These are phyloP conservation scores for Allomyces macrogynus DNA, from an alignment of 192 early-diverging fungal genomes.

Conservation along the genomic window DNA sequence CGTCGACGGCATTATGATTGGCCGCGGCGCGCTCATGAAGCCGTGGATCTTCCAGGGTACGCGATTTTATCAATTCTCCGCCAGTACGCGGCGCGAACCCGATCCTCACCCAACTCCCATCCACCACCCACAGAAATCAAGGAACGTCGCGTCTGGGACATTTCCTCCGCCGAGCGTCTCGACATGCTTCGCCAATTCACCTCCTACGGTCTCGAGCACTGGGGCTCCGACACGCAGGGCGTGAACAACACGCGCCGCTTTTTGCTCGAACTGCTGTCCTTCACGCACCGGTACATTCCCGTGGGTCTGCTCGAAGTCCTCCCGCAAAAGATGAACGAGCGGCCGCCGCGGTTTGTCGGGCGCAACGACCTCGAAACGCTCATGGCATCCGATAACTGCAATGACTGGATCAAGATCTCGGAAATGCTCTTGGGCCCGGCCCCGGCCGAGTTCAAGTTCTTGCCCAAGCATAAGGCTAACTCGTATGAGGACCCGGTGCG, in stretches of 20 bases:
- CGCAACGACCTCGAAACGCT: constrained; percentile 84
- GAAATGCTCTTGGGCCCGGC: constrained; percentile 81
- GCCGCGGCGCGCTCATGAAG: constrained; percentile 79
- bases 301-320: constrained; percentile 77
- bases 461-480: constrained; percentile 88
- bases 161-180: constrained; percentile 67
- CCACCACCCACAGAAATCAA: constrained; percentile 43
- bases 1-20: constrained; percentile 80
- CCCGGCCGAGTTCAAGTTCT: constrained; percentile 65
- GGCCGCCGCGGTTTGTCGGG: constrained; percentile 66
- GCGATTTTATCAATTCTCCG: neutral
- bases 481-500: constrained; percentile 27
- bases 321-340: constrained; percentile 79
- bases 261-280: constrained; percentile 61
- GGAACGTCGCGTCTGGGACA: constrained; percentile 70
- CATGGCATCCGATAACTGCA: constrained; percentile 55
- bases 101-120: neutral
- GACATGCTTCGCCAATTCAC: constrained; percentile 71
- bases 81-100: too few relatives aligned
- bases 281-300: constrained; percentile 62
- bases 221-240: constrained; percentile 79
- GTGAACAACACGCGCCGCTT: constrained; percentile 64
- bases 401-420: constrained; percentile 84
- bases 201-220: constrained; percentile 78
- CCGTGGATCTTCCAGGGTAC: constrained; percentile 73